Base-by-base conservation (phyloP, 768 basidiomycete species). In the Xerocomus potaroensis region DNA sequence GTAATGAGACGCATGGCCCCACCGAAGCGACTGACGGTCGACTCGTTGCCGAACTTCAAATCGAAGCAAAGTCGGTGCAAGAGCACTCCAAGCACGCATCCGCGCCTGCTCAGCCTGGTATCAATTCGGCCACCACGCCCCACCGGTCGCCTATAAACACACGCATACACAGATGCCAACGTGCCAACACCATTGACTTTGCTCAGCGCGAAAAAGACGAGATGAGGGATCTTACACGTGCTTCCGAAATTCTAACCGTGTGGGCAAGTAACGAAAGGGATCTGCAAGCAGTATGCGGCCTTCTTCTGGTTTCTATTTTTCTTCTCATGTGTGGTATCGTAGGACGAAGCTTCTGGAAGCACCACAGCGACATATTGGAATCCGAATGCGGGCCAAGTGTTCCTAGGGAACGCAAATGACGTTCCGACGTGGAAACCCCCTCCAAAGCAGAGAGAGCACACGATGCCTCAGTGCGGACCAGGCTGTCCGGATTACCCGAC, bases 171-270 rank as follows among this genome's bases (percentile, higher is more conserved):
- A 53, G 62, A 38, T 63, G 62, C 42, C 60, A 59, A 54, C 49
- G 51, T 29, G 68, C 69, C 4, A 86, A 87, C 61, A 86, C 84
- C 24, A 77, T 91, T 60, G 80, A 90, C 62, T 91, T 93, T 64
- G 82, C 87, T 12, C 77, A 81, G 58, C 75, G 89, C 27, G 91
- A 95, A 69, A 80, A 80, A 65, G 87, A 90, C 50, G 92, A 94
- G 71, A 94, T 93, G 89, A 73, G 86, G 11, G 86, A 88, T 59
- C 70, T 94, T 45, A 95, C 92, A 0, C 76, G 80, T 48, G 87
- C 90, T 7, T 83, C 79, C 18, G 87, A 90, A 69, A 91, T 94
- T 43, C 70, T 85, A 53, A 74, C 74, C 32, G 55, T 80, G 0
- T 68, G 69, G 54, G 40, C 38, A 2, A 48, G n/a, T 26, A 50